These are phyloP conservation scores for Pleurostoma richardsiae DNA, from an alignment of 2,329 filamentous ascomycete genomes.

Conservation along the genomic window DNA sequence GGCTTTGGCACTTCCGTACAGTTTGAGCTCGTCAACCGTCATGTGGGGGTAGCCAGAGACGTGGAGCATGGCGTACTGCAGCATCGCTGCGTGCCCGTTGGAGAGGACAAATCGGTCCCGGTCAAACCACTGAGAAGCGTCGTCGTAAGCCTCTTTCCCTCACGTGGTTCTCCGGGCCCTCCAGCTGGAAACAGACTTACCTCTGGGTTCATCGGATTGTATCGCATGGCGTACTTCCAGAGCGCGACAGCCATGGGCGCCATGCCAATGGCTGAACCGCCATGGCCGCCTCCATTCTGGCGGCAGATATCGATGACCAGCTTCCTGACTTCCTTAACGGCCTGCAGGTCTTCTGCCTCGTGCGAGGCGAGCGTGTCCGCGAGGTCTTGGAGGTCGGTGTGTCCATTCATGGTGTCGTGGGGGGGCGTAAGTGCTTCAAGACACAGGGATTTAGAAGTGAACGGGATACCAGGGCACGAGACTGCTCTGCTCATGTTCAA, in stretches of 20 bases:
- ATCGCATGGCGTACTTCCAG: conserved; percentile 56
- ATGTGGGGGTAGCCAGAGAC: conserved; percentile 47
- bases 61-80: conserved; percentile 49
- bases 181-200: too few species aligned
- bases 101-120: conserved; percentile 59
- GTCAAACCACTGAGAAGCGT: conserved; percentile 44
- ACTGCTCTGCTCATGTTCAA: too few species aligned
- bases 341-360: conserved; percentile 2
- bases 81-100: conserved; percentile 51
- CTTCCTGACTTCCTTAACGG: conserved; percentile 7
- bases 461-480: too few species aligned
- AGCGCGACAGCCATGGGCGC: conserved; percentile 54
- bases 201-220: conserved; percentile 44
- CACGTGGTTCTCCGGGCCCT: too few species aligned
- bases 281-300: conserved; percentile 10
- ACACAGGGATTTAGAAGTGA: too few species aligned
- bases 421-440: too few species aligned
- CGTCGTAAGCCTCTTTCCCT: too few species aligned
- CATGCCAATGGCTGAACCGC: conserved; percentile 52
- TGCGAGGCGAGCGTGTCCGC: background rate
- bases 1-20: conserved; percentile 36
- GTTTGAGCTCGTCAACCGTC: conserved; percentile 53
- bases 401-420: too few species aligned
- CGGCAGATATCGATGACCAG: conserved; percentile 8
- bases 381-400: background rate